Evolutionary conservation across 768 basidiomycete genomes (phyloP).

Genomic region (Cystofilobasidium ferigula): DNA sequence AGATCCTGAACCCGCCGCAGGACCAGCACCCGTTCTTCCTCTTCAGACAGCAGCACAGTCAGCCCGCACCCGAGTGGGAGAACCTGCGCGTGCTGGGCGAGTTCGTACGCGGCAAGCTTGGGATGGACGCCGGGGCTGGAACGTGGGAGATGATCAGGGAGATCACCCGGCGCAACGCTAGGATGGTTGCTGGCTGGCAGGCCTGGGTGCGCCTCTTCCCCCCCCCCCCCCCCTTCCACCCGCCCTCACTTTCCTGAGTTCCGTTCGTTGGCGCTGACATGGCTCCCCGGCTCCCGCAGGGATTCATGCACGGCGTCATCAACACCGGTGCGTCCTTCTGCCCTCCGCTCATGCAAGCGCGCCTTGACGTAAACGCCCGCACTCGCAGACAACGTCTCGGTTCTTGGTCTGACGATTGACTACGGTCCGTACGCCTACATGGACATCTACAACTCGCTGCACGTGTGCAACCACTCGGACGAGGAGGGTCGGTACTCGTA

Average conservation of each 20-base stretch:
- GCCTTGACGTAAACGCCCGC: background rate
- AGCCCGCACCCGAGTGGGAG: constrained; percentile 54
- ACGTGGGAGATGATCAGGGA: constrained; percentile 51
- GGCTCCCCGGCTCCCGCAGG: constrained; percentile 44
- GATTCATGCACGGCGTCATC: constrained; percentile 73
- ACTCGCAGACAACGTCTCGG: constrained; percentile 33
- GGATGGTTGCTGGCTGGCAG: constrained; percentile 94
- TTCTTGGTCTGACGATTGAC: constrained; percentile 46
- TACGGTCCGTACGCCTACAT: constrained; percentile 80
- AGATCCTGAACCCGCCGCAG: constrained; percentile 64
- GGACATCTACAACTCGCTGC: constrained; percentile 74
- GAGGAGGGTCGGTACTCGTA: constrained; percentile 23
- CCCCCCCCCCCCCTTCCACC: too few relatives aligned
- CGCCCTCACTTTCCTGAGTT: background rate
- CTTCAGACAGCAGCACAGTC: constrained; percentile 39
- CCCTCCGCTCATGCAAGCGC: background rate
- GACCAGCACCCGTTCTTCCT: constrained; percentile 42
- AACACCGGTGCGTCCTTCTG: constrained; percentile 77
- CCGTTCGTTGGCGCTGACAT: background rate
- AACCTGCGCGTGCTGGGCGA: constrained; percentile 61
- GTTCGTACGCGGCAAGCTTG: constrained; percentile 49
- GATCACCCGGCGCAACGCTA: constrained; percentile 69
- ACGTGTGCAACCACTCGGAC: constrained; percentile 76
- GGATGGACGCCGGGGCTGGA: constrained; percentile 10
- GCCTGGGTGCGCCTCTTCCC: constrained; percentile 35